Base-by-base conservation (phyloP, 768 basidiomycete species). In the Pisolithus orientalis region DNA sequence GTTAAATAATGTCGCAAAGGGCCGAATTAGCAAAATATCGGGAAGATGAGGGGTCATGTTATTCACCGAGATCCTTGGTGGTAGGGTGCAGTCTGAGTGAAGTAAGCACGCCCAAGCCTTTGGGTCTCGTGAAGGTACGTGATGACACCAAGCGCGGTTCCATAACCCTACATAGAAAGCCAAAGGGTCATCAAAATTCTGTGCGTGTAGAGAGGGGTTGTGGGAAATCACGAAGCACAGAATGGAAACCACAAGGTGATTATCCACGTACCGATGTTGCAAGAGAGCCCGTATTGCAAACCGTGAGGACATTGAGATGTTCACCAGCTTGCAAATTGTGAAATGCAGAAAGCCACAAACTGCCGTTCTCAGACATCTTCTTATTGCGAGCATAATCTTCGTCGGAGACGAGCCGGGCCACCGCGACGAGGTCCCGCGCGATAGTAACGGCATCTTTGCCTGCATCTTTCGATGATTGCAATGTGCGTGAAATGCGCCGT, bases 281-380 rank as follows among this genome's bases (percentile, higher is more conserved):
- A 57, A 98, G 77, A 24, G 88, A 91, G 4, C 94, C 94, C n/a
- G 94, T 98, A 67, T 97, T 97, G 72, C 94, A 97, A 10, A 97
- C 91, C 14, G 94, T 96, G 67, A 96, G 72, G 17, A 95, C 80
- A 63, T 90, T 93, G 53, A 96, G 67, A 38, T 72, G 76, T 43
- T 72, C 72, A 27, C 71, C 72, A 16, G 73, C 64, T 6, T 65
- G 67, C 32, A 71, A 70, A 11, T 57, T 57, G 31, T 65, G 56
- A 32, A 56, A 57, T 39, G 80, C 68, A 37, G 84, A 63, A 37
- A 96, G 72, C 94, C 94, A 97, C 32, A 89, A 84, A 2, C 87
- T 93, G 25, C 94, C 94, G 68, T 80, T 76, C 59, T 81, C 80
- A 9, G 89, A 80, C 90, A 98, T 98, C 57, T 74, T 70, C 65